A percentile compares a stretch with the other conserved stretches of the same genome.
Evolutionary conservation across 192 early-diverging fungal species (phyloP).

Genomic region (Entomortierella beljakovae): DNA sequence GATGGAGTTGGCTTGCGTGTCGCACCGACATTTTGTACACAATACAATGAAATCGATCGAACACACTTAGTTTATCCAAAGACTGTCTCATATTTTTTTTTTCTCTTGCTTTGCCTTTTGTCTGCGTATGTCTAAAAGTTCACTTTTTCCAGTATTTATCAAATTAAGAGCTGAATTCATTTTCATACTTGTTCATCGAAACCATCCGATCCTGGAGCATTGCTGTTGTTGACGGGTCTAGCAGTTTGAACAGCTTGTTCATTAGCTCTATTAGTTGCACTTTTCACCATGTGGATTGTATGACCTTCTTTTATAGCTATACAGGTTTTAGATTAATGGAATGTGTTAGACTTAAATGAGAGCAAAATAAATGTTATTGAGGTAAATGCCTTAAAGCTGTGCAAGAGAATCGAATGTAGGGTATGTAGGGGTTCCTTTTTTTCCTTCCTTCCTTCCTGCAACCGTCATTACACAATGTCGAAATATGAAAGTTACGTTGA

Average conservation of each 20-base stretch:
- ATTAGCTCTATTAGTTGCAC: conserved; percentile 58
- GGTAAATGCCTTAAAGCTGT: no score
- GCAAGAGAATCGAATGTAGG: no score
- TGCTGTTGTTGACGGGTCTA: conserved; percentile 57
- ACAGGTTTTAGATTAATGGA: no score
- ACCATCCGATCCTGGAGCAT: conserved; percentile 24
- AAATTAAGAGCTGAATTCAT: not conserved
- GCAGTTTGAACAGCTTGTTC: conserved; percentile 53
- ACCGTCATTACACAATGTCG: conserved; percentile 19
- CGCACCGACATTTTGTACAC: not conserved
- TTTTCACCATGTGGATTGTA: conserved; percentile 92
- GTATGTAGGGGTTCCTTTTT: not conserved
- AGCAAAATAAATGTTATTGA: not conserved
- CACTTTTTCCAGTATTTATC: no score
- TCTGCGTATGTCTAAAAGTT: no score
- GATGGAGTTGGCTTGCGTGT: conserved; percentile 1
- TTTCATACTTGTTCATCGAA: conserved; percentile 45
- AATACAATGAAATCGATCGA: not conserved
- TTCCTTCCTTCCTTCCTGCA: not conserved
- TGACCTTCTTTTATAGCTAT: conserved; percentile 83
- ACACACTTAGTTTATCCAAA: not conserved
- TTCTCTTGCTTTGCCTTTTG: no score
- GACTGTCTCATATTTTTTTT: no score
- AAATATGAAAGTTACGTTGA: not conserved
- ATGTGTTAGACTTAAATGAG: conserved; percentile 5